Evolutionary conservation across 177 flowering plant genomes (phyloP).

Genomic region (Vitis hybrid): DNA sequence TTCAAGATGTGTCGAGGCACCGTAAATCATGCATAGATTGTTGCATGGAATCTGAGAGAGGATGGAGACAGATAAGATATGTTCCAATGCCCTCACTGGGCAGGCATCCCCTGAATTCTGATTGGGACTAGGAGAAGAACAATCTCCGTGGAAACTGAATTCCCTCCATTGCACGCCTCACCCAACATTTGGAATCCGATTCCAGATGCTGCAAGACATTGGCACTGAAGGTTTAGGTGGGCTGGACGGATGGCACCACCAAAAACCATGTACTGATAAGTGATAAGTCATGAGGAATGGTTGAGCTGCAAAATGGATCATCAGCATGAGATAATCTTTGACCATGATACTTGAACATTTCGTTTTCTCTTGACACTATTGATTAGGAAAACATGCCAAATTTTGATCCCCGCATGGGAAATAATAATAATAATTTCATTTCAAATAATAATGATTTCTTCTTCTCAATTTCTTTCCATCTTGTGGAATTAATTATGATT

Average conservation of each 20-base stretch:
- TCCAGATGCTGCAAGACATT: neutral
- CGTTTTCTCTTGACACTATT: too few relatives aligned
- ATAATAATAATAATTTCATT: too few relatives aligned
- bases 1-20: neutral
- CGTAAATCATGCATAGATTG: neutral
- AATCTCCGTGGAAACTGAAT: neutral
- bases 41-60: neutral
- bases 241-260: too few relatives aligned
- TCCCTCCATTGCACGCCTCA: neutral
- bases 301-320: too few relatives aligned
- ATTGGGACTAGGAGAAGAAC: neutral
- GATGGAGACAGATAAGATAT: neutral
- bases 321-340: too few relatives aligned
- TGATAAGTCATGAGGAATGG: too few relatives aligned
- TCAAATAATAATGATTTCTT: too few relatives aligned
- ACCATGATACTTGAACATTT: too few relatives aligned
- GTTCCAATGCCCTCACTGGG: neutral
- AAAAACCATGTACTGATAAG: too few relatives aligned
- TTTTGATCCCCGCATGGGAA: too few relatives aligned
- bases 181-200: conserved; percentile 1
- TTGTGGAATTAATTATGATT: neutral
- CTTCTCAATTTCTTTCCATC: too few relatives aligned
- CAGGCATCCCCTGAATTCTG: neutral
- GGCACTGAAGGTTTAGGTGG: neutral
- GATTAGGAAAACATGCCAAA: too few relatives aligned